Conservation (phyloP, 345 rosid genomes). For the Dipteronia dyeriana region DNA sequence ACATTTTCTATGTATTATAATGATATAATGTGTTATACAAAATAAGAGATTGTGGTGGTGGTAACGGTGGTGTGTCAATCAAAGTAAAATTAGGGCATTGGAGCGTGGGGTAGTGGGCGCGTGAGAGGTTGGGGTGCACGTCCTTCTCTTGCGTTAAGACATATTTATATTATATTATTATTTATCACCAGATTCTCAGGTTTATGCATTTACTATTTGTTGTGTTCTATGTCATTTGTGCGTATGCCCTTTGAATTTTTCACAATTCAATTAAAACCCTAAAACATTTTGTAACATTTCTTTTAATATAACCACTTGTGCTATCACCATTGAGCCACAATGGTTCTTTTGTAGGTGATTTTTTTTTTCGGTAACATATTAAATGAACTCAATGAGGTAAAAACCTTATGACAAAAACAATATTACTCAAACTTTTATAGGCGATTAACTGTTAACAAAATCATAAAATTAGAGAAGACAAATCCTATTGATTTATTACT, state of each 20-base stretch:
- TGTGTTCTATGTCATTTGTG: neutral
- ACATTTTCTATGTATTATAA: too few species aligned
- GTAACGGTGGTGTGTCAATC: neutral
- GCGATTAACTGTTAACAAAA: too few species aligned
- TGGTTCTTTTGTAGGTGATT: neutral
- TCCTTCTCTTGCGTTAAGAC: slow-evolving; percentile 33
- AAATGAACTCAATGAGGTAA: neutral
- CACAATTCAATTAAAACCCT: neutral
- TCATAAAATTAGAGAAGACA: too few species aligned
- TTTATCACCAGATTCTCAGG: neutral
- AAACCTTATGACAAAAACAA: neutral
- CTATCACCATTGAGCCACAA: too few species aligned
- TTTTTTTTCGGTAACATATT: neutral
- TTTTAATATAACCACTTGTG: too few species aligned
- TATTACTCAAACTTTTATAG: neutral
- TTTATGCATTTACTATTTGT: neutral
- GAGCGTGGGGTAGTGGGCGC: slow-evolving; percentile 23
- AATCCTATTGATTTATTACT: too few species aligned
- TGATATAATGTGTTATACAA: neutral
- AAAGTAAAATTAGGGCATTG: too few species aligned
- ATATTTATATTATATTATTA: neutral
- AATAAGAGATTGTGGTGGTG: neutral
- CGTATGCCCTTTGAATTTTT: neutral
- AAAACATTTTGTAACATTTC: too few species aligned
- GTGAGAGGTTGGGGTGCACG: slow-evolving; percentile 42